Evolutionary conservation across 306 rosid species (phyloP), one percentile per base, ranked within the genome.

Genomic region (Glycine latifolia): DNA sequence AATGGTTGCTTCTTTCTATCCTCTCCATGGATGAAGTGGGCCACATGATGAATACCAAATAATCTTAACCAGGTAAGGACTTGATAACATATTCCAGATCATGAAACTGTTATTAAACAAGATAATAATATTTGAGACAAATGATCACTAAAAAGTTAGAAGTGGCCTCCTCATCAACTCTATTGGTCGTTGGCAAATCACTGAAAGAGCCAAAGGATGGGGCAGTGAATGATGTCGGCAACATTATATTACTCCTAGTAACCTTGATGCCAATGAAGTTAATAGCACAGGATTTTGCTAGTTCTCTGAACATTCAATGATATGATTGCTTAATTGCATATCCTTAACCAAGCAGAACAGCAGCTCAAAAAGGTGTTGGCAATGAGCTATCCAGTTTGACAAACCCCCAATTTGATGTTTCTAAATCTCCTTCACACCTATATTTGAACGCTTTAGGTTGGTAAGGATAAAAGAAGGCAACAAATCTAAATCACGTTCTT

Each of bases 301-400:
- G 73, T 52, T 79, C 77, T 46, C 55, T 66, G 60, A 78, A 8
- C 6, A 10, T 16, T 76, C 62, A 16, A 46, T 50, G 49, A 79
- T 9, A 58, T 58, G 60, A n/a, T 60, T 47, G 12, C 49, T 48
- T 48, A 47, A 47, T 76, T 26, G 60, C 39, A 62, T 46, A 26
- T 48, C 33, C 72, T 76, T 76, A 31, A 61, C 61, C 12, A 6
- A 60, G 60, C 31, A 76, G 33, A 60, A 8, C 20, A 76, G 20
- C 10, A 9, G 72, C 72, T 62, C 8, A 14, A 60, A 75, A 75
- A 60, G 71, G 70, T 59, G 20, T 12, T 46, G 37, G 60, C 47
- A 76, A 11, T 2, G 6, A 14, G 31, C 20, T 14, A 16, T 26
- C 4, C 5, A 47, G 79, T 76, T 76, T 9, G 71, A 47, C 60